phyloP scores from a whole-genome alignment of 495 filamentous ascomycete species.

The Haplographium delicatum region DNA sequence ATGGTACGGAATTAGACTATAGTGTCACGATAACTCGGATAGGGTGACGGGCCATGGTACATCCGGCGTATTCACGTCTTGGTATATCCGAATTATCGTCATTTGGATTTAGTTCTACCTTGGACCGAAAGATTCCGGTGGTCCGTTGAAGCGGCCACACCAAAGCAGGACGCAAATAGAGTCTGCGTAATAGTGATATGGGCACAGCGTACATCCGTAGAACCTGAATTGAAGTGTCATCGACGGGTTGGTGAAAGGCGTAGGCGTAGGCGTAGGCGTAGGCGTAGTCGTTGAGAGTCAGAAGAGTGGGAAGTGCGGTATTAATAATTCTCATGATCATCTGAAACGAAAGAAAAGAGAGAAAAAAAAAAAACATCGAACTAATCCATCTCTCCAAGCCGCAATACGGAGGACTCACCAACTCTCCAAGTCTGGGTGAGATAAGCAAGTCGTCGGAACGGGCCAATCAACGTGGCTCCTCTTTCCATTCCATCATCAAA shows the following conservation, averaged over 20 bases:
- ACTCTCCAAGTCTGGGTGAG: no score
- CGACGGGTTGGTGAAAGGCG: no score
- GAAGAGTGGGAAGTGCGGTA: neutral
- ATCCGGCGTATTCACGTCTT: neutral
- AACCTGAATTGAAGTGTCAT: no score
- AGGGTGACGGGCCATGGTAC: neutral
- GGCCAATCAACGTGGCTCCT: no score
- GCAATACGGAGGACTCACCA: no score
- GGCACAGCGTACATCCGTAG: no score
- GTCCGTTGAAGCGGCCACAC: neutral
- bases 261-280: no score
- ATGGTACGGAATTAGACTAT: neutral
- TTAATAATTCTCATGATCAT: constrained; percentile 18
- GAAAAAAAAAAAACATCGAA: no score
- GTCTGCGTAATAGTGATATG: no score
- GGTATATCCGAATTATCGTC: constrained; percentile 20
- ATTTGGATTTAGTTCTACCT: neutral
- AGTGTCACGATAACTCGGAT: constrained; percentile 12
- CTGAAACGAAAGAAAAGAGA: constrained; percentile 8
- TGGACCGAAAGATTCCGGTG: constrained; percentile 16
- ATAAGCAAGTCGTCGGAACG: neutral
- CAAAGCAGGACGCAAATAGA: no score
- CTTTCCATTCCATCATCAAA: no score
- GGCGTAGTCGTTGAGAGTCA: constrained; percentile 2
- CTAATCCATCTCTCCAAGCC: no score